Percentiles rank a stretch among this genome's conserved stretches.
These are phyloP conservation scores for Fusarium devonianum DNA, from an alignment of 2,329 filamentous ascomycete genomes.

Conservation along the genomic window DNA sequence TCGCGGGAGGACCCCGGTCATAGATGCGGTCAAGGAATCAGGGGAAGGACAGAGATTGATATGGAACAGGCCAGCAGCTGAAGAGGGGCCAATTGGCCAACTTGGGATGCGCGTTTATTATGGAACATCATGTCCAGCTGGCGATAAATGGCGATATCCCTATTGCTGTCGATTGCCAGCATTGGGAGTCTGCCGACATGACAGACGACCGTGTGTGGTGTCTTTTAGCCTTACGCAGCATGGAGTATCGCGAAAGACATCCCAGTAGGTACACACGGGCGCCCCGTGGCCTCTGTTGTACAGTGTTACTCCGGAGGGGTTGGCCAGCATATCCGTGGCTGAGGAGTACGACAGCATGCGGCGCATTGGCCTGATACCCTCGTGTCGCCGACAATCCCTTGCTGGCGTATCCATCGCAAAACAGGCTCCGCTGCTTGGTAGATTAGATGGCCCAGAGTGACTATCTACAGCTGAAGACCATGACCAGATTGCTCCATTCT, in stretches of 20 bases:
- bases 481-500: conserved; percentile 3
- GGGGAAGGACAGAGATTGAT: conserved; percentile 28
- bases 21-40: conserved; percentile 38
- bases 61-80: conserved; percentile 17
- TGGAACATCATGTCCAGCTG: conserved; percentile 19
- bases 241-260: conserved; percentile 23
- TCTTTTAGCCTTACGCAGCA: conserved; percentile 27
- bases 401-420: conserved; percentile 4
- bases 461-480: conserved; percentile 22
- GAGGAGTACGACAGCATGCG: conserved; percentile 26
- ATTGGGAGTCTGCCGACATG: conserved; percentile 37
- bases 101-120: conserved; percentile 14
- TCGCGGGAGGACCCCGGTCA: conserved; percentile 25
- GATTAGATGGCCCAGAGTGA: too few species aligned
- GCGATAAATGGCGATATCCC: too few species aligned
- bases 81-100: conserved; percentile 6
- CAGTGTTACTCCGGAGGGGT: conserved; percentile 29
- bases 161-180: conserved; percentile 24
- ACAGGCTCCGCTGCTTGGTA: conserved; percentile 2
- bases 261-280: conserved; percentile 17
- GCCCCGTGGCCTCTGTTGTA: conserved; percentile 32
- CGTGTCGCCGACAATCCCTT: conserved; percentile 31
- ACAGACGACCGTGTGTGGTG: conserved; percentile 34
- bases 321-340: conserved; percentile 38
- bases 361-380: conserved; percentile 27